These are phyloP conservation scores for Cutaneotrichosporon dermatis DNA, from an alignment of 1,284 basidiomycete species.

Conservation along the genomic window DNA sequence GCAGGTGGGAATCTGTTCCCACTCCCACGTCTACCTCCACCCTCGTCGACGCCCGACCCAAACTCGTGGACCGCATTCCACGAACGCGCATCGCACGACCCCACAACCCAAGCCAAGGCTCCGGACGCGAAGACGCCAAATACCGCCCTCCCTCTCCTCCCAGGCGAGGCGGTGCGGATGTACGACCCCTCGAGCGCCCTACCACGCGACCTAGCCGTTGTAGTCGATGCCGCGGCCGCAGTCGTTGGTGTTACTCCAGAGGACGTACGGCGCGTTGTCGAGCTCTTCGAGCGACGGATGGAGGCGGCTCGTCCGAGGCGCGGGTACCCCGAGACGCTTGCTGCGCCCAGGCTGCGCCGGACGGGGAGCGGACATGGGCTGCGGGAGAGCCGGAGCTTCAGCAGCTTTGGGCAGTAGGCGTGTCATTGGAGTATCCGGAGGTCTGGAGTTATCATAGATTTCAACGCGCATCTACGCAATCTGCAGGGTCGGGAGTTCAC, in stretches of 20 bases:
- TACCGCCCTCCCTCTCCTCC: constrained; percentile 32
- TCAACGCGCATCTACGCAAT: too few relatives aligned
- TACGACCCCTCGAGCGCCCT: constrained; percentile 32
- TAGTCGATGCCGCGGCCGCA: constrained; percentile 27
- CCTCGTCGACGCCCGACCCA: neutral
- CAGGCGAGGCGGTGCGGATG: constrained; percentile 30
- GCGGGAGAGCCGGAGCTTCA: constrained; percentile 8
- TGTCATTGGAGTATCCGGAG: too few relatives aligned
- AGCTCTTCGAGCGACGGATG: constrained; percentile 34
- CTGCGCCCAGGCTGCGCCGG: neutral
- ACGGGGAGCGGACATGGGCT: neutral
- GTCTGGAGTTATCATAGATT: too few relatives aligned
- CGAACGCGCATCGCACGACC: neutral
- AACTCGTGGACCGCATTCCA: constrained; percentile 28
- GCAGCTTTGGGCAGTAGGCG: neutral
- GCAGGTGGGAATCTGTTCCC: constrained; percentile 16
- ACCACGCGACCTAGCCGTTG: constrained; percentile 26
- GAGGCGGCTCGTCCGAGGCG: constrained; percentile 12
- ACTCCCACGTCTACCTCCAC: constrained; percentile 1
- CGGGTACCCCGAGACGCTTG: neutral
- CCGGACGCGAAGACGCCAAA: constrained; percentile 3
- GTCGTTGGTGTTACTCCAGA: constrained; percentile 27
- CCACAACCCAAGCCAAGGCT: neutral
- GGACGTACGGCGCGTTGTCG: constrained; percentile 25
- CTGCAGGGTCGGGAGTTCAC: too few relatives aligned